Base-by-base conservation (phyloP, 2,329 filamentous ascomycete genomes). In the Curvularia lunata region DNA sequence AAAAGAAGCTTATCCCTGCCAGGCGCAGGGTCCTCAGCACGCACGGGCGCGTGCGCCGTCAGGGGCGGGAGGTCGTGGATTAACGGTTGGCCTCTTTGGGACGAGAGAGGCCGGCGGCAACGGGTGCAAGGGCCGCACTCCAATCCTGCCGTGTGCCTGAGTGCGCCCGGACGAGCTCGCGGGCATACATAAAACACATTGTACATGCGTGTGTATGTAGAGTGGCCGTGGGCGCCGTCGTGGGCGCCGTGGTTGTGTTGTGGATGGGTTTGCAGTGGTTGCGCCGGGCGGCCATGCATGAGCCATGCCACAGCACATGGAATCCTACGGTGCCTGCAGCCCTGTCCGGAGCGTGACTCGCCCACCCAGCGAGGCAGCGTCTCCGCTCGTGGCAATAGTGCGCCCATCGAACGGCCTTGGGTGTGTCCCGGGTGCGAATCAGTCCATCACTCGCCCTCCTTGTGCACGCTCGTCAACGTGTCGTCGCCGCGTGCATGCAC, bases 1-100 rank as follows among this genome's bases (percentile, higher is more conserved):
- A 73, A 19, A 46, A 23, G 54, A 59, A 62, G 61, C 56, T 52
- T 46, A 63, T 64, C 67, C 69, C 65, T 75, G 70, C 69, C 65
- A 67, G 67, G 65, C 63, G 61, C 63, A 69, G 69, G 63, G 65
- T 62, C 61, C 57, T 60, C 62, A 61, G 58, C 37, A 66, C 58
- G 66, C 69, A 71, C 68, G 66, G 71, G 45, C 63, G 68, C 67
- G 65, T 59, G 64, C 47, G 66, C 63, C 58, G 59, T 68, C 69
- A 73, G 71, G 67, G 71, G 72, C 62, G 55, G 56, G 25, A 38
- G 32, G 41, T 52, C 52, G 50, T 52, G 30, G 55, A 45, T 50
- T 54, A 65, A 67, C 64, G 62, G 60, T 56, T 56, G 42, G 49
- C 40, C 51, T 32, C 45, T 48, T 50, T 52, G 41, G 42, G 30